A percentile compares a stretch with the other conserved stretches of the same genome.
phyloP scores from a whole-genome alignment of 2,329 filamentous ascomycete genomes.

The Lecanoromycetidae sp. region DNA sequence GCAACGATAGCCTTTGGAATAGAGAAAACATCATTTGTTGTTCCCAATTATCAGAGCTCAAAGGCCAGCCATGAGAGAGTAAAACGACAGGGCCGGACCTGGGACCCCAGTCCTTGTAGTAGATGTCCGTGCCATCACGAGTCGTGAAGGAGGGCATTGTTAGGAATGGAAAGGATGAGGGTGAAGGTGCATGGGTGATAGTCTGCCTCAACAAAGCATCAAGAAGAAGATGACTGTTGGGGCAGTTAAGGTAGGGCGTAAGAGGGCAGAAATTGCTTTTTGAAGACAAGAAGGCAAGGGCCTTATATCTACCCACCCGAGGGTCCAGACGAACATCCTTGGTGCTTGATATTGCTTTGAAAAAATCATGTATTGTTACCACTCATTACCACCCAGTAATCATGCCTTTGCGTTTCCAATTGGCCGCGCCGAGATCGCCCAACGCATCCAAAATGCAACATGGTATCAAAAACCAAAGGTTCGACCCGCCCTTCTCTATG shows the following conservation, averaged over 20 bases:
- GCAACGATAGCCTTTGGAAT: neutral
- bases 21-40: neutral
- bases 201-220: too few species aligned
- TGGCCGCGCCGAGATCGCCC: neutral
- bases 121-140: neutral
- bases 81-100: neutral
- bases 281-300: neutral
- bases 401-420: neutral
- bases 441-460: constrained; percentile 4
- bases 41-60: neutral
- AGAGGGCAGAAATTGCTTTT: neutral
- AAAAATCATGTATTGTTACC: neutral
- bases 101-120: neutral
- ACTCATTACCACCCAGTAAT: neutral
- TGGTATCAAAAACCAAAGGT: constrained; percentile 4
- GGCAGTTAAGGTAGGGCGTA: too few species aligned
- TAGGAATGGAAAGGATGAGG: too few species aligned
- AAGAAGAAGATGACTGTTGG: too few species aligned
- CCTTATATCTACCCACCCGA: neutral
- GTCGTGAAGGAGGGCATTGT: too few species aligned
- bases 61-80: neutral
- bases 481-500: neutral
- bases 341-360: neutral
- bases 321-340: neutral
- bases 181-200: too few species aligned